phyloP scores from a whole-genome alignment of 768 basidiomycete species.

The Crepidotus variabilis region DNA sequence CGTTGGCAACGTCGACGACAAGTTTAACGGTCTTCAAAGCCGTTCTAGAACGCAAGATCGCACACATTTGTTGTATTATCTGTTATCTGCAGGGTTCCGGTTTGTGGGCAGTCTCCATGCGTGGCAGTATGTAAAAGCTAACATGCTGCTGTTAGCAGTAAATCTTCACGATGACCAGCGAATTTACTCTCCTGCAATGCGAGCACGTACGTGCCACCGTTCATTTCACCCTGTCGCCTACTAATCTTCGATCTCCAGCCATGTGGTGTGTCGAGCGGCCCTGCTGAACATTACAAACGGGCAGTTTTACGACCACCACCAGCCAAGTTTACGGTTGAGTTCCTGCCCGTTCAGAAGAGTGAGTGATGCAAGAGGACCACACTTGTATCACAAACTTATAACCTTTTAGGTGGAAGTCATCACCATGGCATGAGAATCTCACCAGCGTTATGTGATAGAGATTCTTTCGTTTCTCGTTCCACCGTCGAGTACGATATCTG shows the following conservation, averaged over 20 bases:
- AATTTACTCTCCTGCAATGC: not conserved
- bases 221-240: slow-evolving; percentile 12
- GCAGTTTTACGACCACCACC: slow-evolving; percentile 61
- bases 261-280: not conserved
- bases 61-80: not conserved
- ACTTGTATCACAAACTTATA: slow-evolving; percentile 9
- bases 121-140: not conserved
- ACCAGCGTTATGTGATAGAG: slow-evolving; percentile 33
- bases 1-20: not conserved
- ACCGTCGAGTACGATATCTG: slow-evolving; percentile 66
- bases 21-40: not conserved
- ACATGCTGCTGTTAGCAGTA: not conserved
- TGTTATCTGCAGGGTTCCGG: not conserved
- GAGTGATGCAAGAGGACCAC: slow-evolving; percentile 11
- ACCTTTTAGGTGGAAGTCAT: slow-evolving; percentile 41
- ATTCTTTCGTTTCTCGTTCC: slow-evolving; percentile 33
- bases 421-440: slow-evolving; percentile 63
- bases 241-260: not conserved
- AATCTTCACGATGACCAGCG: slow-evolving; percentile 1
- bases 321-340: slow-evolving; percentile 51
- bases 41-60: not conserved
- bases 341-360: slow-evolving; percentile 60
- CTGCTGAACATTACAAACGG: slow-evolving; percentile 51
- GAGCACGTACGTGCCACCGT: slow-evolving; percentile 9
- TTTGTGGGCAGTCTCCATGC: not conserved